Conservation (phyloP, 176 grass and related monocot genomes). For the Areca catechu region DNA sequence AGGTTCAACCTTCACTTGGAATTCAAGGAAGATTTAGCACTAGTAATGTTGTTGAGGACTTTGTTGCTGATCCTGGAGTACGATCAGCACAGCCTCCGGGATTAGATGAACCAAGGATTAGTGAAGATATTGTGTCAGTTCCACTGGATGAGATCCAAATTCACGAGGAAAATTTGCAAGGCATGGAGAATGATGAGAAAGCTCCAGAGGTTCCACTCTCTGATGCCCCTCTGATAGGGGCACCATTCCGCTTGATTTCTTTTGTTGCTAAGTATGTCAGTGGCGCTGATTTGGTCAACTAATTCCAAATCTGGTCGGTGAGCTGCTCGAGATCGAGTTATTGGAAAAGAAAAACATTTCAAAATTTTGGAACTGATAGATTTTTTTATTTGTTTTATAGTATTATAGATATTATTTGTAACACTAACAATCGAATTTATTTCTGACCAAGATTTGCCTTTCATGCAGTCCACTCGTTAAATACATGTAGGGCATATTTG, state of each 20-base stretch:
- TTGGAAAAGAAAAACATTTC: too few species aligned
- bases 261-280: slow-evolving; percentile 86
- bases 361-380: too few species aligned
- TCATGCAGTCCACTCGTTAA: too few species aligned
- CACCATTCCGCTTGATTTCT: slow-evolving; percentile 84
- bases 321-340: slow-evolving; percentile 11
- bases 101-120: slow-evolving; percentile 34
- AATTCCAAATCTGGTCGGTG: slow-evolving; percentile 4
- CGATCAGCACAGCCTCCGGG: slow-evolving; percentile 21
- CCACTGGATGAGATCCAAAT: slow-evolving; percentile 66
- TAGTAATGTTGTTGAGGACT: slow-evolving; percentile 9
- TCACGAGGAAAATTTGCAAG: slow-evolving; percentile 30
- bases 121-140: slow-evolving; percentile 52
- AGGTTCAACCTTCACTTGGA: not conserved
- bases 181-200: slow-evolving; percentile 18
- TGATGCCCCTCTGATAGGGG: slow-evolving; percentile 80
- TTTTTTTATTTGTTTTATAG: too few species aligned
- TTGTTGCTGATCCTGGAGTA: slow-evolving; percentile 26
- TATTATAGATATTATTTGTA: too few species aligned
- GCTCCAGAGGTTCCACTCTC: slow-evolving; percentile 40
- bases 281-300: slow-evolving; percentile 72
- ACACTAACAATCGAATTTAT: too few species aligned
- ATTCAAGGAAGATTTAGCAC: slow-evolving; percentile 7
- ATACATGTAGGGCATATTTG: too few species aligned
- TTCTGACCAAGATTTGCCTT: too few species aligned